Percentiles rank a stretch among this genome's conserved stretches.
Conservation (phyloP, 148 eudicot genomes). For the Persicaria tinctoria region DNA sequence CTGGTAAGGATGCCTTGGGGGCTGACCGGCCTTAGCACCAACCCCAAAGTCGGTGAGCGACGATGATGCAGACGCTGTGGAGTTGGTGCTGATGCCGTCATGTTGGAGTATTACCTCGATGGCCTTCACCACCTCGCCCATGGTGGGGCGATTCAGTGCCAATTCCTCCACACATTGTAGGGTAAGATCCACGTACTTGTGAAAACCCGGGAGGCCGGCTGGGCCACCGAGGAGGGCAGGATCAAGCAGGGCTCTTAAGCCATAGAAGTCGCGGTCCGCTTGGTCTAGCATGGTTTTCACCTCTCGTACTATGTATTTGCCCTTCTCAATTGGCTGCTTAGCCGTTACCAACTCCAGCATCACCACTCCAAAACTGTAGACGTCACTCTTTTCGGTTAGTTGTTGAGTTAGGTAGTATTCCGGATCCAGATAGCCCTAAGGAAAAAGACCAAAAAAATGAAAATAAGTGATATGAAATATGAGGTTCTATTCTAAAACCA, state of each 20-base stretch:
- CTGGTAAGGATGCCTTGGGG: slow-evolving; percentile 41
- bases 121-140: slow-evolving; percentile 72
- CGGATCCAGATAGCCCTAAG: slow-evolving; percentile 92
- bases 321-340: slow-evolving; percentile 77
- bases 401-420: slow-evolving; percentile 95
- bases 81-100: slow-evolving; percentile 58
- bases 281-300: slow-evolving; percentile 38
- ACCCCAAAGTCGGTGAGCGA: slow-evolving; percentile 57
- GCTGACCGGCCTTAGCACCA: slow-evolving; percentile 22
- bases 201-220: slow-evolving; percentile 33
- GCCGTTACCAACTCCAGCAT: slow-evolving; percentile 77
- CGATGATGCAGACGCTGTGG: slow-evolving; percentile 64
- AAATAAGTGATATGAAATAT: not conserved
- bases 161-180: slow-evolving; percentile 77
- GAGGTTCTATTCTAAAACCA: not conserved
- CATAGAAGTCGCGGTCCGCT: slow-evolving; percentile 43
- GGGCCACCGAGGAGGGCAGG: slow-evolving; percentile 33
- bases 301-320: slow-evolving; percentile 80
- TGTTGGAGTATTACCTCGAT: slow-evolving; percentile 53
- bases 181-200: slow-evolving; percentile 55
- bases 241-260: slow-evolving; percentile 54
- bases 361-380: slow-evolving; percentile 85
- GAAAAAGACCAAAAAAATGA: not conserved
- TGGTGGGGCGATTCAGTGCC: slow-evolving; percentile 72
- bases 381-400: slow-evolving; percentile 91